These are phyloP conservation scores for Sambucus nigra DNA, from an alignment of 129 eudicot species.

Conservation along the genomic window DNA sequence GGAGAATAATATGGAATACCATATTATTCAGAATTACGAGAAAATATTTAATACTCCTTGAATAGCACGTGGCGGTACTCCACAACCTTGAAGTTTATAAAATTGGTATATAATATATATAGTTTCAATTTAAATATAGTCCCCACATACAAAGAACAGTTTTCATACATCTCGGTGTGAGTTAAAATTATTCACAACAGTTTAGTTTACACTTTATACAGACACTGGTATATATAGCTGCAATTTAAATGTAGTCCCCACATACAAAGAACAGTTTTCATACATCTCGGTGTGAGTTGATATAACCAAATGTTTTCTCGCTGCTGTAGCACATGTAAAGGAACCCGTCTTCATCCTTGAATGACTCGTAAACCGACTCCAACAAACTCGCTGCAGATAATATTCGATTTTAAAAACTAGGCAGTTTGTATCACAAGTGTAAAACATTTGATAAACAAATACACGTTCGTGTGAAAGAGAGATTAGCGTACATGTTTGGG, in stretches of 20 bases:
- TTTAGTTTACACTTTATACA: background rate
- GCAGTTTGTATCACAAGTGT: background rate
- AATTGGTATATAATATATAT: too few species aligned
- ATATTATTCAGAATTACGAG: too few species aligned
- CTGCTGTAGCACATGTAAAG: slow-evolving; percentile 78
- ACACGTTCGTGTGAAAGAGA: background rate
- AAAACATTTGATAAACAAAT: background rate
- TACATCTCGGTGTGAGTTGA: background rate
- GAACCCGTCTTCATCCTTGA: slow-evolving; percentile 81
- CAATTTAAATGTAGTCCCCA: background rate
- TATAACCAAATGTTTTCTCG: slow-evolving; percentile 80
- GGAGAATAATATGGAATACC: too few species aligned
- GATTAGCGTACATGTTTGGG: slow-evolving; percentile 55
- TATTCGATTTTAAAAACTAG: background rate
- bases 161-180: too few species aligned
- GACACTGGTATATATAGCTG: too few species aligned
- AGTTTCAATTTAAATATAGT: too few species aligned
- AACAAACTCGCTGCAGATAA: slow-evolving; percentile 68
- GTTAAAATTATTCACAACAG: background rate
- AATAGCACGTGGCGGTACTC: too few species aligned
- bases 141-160: background rate
- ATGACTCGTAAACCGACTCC: slow-evolving; percentile 65
- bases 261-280: background rate
- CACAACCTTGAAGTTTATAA: too few species aligned
- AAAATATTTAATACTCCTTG: too few species aligned